These are phyloP conservation scores for Saccharomyces pastorianus DNA, from an alignment of 1,139 yeast genomes.

Conservation along the genomic window DNA sequence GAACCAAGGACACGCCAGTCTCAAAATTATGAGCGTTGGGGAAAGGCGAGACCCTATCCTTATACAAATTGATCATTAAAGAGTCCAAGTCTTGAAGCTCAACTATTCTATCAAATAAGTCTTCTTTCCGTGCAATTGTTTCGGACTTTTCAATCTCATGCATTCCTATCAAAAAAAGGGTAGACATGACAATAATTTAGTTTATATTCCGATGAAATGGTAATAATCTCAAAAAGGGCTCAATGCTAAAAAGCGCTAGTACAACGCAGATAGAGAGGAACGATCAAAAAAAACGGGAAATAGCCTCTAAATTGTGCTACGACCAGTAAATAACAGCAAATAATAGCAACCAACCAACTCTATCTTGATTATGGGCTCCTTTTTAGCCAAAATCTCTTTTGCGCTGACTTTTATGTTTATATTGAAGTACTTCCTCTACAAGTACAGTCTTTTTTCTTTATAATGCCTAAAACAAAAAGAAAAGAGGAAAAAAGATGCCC, in stretches of 20 bases:
- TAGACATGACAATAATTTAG: conserved; percentile 8
- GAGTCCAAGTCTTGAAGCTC: conserved; percentile 5
- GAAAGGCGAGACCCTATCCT: conserved; percentile 11
- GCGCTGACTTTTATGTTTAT: neutral
- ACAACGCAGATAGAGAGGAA: neutral
- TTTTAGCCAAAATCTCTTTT: neutral
- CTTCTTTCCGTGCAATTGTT: neutral
- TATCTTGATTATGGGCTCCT: neutral
- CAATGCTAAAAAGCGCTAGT: neutral
- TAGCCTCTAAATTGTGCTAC: neutral
- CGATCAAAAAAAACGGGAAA: neutral
- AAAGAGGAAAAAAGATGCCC: neutral
- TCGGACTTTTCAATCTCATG: conserved; percentile 1
- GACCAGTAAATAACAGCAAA: neutral
- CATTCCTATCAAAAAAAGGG: conserved; percentile 10
- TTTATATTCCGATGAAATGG: too few relatives aligned
- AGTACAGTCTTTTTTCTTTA: neutral
- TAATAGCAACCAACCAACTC: neutral
- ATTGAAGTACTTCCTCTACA: neutral
- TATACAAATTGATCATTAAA: conserved; percentile 10
- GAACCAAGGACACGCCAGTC: conserved; percentile 11
- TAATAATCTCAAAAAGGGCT: neutral
- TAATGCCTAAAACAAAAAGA: neutral
- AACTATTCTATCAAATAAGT: conserved; percentile 9
- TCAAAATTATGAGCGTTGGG: conserved; percentile 16